phyloP scores from a whole-genome alignment of 495 filamentous ascomycete species.

The Talaromyces proteolyticus region DNA sequence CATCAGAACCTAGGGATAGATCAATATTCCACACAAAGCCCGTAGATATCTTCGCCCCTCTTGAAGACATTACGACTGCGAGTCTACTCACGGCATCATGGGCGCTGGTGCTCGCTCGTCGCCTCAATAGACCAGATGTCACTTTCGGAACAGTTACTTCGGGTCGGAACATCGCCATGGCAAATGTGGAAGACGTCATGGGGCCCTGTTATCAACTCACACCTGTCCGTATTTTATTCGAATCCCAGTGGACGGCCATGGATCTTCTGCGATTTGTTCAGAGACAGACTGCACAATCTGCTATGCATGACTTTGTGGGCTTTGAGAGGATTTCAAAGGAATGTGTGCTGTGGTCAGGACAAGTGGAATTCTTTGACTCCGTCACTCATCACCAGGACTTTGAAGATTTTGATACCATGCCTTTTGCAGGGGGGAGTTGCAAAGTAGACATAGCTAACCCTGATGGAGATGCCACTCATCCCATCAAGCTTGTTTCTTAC shows the following conservation, averaged over 20 bases:
- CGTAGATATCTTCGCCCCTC: conserved; percentile 28
- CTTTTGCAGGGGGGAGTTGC: conserved; percentile 25
- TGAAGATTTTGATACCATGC: conserved; percentile 29
- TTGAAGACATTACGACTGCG: conserved; percentile 48
- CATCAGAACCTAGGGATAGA: conserved; percentile 29
- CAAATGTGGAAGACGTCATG: conserved; percentile 36
- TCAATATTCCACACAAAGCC: conserved; percentile 29
- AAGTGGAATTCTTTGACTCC: conserved; percentile 15
- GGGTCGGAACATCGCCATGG: conserved; percentile 39
- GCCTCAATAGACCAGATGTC: conserved; percentile 41
- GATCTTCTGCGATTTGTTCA: conserved; percentile 29
- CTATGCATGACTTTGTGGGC: conserved; percentile 22
- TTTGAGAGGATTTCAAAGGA: conserved; percentile 22
- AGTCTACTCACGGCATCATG: conserved; percentile 56
- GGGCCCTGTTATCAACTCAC: conserved; percentile 37
- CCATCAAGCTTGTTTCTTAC: conserved; percentile 34
- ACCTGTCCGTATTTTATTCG: conserved; percentile 26
- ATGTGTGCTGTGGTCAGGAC: conserved; percentile 17
- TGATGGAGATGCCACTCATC: conserved; percentile 29
- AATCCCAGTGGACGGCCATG: conserved; percentile 24
- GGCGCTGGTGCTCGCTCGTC: conserved; percentile 52
- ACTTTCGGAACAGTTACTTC: conserved; percentile 55
- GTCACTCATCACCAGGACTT: conserved; percentile 30
- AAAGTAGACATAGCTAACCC: conserved; percentile 32
- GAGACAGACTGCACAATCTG: conserved; percentile 22